phyloP scores from a whole-genome alignment of 1,284 basidiomycete genomes.

The Bjerkandera adusta region DNA sequence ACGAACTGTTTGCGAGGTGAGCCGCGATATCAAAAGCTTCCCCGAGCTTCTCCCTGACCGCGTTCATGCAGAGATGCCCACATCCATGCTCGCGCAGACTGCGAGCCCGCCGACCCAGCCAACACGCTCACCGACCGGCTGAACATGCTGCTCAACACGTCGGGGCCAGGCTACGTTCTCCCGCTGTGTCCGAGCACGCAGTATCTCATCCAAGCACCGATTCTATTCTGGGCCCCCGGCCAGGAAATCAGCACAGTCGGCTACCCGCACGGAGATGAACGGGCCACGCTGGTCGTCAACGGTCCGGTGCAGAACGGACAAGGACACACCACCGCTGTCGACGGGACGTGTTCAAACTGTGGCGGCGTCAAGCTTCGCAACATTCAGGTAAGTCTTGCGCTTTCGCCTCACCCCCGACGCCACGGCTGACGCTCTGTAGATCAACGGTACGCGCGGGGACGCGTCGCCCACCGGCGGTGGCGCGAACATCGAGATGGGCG shows the following conservation, averaged over 20 bases:
- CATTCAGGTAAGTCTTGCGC: constrained; percentile 53
- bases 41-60: neutral
- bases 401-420: neutral
- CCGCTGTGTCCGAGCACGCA: constrained; percentile 60
- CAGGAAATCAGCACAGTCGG: constrained; percentile 80
- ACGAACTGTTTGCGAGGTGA: constrained; percentile 17
- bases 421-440: constrained; percentile 34
- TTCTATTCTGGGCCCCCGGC: constrained; percentile 60
- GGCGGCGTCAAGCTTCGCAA: constrained; percentile 61
- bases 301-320: constrained; percentile 53
- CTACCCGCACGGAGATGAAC: constrained; percentile 58
- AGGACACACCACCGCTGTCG: constrained; percentile 71
- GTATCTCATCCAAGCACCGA: constrained; percentile 62
- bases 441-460: constrained; percentile 62
- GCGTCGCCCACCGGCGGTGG: constrained; percentile 55
- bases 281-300: constrained; percentile 54
- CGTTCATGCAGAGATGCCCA: constrained; percentile 9
- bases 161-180: constrained; percentile 63
- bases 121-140: constrained; percentile 68
- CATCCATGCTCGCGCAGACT: constrained; percentile 29
- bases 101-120: constrained; percentile 53
- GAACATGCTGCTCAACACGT: constrained; percentile 62
- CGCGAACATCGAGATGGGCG: constrained; percentile 78
- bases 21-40: neutral
- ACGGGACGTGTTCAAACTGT: constrained; percentile 60